These are phyloP conservation scores for Hibiscus mutabilis DNA, from an alignment of 345 rosid species.

Conservation along the genomic window DNA sequence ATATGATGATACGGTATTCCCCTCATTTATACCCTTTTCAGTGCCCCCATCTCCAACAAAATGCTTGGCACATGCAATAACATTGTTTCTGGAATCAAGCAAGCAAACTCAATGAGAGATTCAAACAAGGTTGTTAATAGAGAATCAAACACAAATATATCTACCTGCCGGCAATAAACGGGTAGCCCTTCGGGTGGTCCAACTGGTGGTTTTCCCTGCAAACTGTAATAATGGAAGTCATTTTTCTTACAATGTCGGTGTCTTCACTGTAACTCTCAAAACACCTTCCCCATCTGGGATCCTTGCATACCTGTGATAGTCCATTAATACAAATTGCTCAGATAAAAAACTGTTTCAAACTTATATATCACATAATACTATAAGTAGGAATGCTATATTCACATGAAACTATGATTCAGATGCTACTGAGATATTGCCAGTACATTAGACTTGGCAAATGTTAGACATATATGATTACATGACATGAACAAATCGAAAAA, in stretches of 20 bases:
- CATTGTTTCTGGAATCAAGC: slow-evolving; percentile 52
- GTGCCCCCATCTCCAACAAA: slow-evolving; percentile 97
- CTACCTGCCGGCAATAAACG: slow-evolving; percentile 75
- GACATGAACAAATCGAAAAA: not conserved
- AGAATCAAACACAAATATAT: not conserved
- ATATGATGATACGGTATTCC: slow-evolving; percentile 48
- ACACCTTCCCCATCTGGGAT: slow-evolving; percentile 88
- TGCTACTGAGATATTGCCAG: not conserved
- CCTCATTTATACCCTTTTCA: slow-evolving; percentile 60
- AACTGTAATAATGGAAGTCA: slow-evolving; percentile 50
- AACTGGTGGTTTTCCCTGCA: slow-evolving; percentile 79
- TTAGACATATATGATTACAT: not conserved
- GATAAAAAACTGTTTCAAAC: not conserved
- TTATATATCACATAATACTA: not conserved
- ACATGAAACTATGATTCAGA: not conserved
- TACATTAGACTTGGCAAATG: not conserved
- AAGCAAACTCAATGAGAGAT: not conserved
- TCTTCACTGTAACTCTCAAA: slow-evolving; percentile 81
- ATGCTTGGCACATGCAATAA: slow-evolving; percentile 85
- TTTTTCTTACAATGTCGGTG: slow-evolving; percentile 48
- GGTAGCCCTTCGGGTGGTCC: slow-evolving; percentile 63
- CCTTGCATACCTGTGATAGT: slow-evolving; percentile 54
- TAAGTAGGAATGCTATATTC: not conserved
- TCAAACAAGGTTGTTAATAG: not conserved
- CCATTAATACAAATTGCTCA: slow-evolving; percentile 13